Evolutionary conservation across 2,329 filamentous ascomycete species (phyloP).

Genomic region (Microdochium paspali): DNA sequence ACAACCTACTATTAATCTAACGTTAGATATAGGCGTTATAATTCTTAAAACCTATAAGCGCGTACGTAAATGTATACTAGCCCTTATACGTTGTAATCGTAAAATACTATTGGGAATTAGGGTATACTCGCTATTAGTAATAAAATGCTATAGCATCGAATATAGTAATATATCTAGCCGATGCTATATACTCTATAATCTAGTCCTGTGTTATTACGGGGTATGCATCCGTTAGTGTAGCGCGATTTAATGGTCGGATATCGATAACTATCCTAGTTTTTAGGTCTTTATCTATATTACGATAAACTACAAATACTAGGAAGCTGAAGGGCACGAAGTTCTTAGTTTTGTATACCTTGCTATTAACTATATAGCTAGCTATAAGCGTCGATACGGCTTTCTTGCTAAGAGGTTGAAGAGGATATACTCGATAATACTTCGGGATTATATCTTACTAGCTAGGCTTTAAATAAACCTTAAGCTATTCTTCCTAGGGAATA

Average conservation of each 20-base stretch:
- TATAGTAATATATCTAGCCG: not conserved
- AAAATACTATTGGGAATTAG: no score
- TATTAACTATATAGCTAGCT: not conserved
- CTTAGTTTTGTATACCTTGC: not conserved
- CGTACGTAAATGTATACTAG: no score
- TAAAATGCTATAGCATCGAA: no score
- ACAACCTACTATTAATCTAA: not conserved
- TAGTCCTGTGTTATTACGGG: not conserved
- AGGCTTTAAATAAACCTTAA: not conserved
- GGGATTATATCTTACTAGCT: no score
- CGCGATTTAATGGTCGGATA: not conserved
- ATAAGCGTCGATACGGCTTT: no score
- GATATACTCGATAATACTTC: no score
- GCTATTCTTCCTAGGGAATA: not conserved
- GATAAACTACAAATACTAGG: not conserved
- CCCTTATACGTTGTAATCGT: no score
- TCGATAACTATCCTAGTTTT: not conserved
- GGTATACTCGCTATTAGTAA: no score
- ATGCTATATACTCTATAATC: not conserved
- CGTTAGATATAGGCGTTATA: no score
- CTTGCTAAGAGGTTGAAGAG: no score
- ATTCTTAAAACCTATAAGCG: no score
- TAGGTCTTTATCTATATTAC: not conserved
- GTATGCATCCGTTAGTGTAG: no score
- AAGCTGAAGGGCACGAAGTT: not conserved